Conservation (phyloP, 2,329 filamentous ascomycete genomes). For the Pseudogymnoascus sp. region DNA sequence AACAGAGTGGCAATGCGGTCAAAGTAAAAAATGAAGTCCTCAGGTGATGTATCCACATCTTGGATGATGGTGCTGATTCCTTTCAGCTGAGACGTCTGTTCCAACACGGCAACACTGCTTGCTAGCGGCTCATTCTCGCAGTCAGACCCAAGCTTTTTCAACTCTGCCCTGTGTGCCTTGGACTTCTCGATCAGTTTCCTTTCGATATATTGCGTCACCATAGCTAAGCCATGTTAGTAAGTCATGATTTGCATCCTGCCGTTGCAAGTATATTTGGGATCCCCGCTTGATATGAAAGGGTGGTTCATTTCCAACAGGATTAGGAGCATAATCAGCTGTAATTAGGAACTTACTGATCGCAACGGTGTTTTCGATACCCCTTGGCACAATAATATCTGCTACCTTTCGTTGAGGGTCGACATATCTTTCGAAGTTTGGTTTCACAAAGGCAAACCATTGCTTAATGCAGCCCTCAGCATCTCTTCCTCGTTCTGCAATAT, state of each 20-base stretch:
- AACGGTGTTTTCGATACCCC: slow-evolving; percentile 89
- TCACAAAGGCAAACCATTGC: slow-evolving; percentile 95
- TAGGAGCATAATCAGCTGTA: neutral
- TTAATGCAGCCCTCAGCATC: slow-evolving; percentile 96
- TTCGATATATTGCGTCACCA: slow-evolving; percentile 91
- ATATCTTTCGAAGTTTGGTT: slow-evolving; percentile 91
- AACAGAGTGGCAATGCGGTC: slow-evolving; percentile 80
- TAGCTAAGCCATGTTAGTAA: slow-evolving; percentile 44
- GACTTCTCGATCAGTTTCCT: slow-evolving; percentile 84
- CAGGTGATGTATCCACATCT: slow-evolving; percentile 66
- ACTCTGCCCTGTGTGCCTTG: slow-evolving; percentile 68
- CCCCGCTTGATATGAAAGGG: neutral
- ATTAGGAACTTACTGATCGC: slow-evolving; percentile 59
- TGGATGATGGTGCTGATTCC: slow-evolving; percentile 91
- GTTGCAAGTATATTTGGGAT: neutral
- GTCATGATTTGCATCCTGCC: neutral
- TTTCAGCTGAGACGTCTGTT: slow-evolving; percentile 70
- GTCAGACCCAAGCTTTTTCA: slow-evolving; percentile 67
- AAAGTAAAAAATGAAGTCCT: slow-evolving; percentile 98
- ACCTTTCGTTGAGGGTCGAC: slow-evolving; percentile 88
- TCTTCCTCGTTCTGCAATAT: slow-evolving; percentile 80
- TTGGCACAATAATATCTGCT: slow-evolving; percentile 87
- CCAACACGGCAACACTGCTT: slow-evolving; percentile 64
- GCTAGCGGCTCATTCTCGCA: slow-evolving; percentile 67
- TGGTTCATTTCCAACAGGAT: neutral